A percentile compares a stretch with the other conserved stretches of the same genome.
phyloP scores from a whole-genome alignment of 768 basidiomycete genomes.

The Lactarius deliciosus region DNA sequence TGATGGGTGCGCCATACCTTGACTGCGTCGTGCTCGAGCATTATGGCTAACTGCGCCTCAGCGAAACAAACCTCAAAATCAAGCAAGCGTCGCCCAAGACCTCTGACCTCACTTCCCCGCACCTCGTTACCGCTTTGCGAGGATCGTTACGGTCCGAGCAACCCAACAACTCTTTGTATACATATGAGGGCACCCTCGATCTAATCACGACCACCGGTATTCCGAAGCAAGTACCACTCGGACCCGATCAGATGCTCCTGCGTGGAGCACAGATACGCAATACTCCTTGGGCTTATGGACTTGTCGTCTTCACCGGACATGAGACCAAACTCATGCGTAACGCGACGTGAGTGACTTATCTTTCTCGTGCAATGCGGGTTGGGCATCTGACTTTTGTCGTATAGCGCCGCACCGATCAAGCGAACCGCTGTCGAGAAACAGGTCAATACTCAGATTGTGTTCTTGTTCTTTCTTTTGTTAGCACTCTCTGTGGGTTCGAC shows the following conservation, averaged over 20 bases:
- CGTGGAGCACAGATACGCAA: conserved; percentile 95
- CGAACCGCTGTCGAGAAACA: conserved; percentile 93
- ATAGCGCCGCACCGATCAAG: conserved; percentile 93
- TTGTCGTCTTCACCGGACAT: conserved; percentile 94
- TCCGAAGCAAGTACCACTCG: conserved; percentile 82
- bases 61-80: conserved; percentile 98
- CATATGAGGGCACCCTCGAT: conserved; percentile 83
- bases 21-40: background rate
- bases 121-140: conserved; percentile 65
- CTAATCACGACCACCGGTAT: conserved; percentile 55
- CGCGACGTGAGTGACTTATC: conserved; percentile 70
- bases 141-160: conserved; percentile 93
- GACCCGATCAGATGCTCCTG: conserved; percentile 91
- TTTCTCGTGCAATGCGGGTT: conserved; percentile 1
- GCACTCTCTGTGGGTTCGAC: conserved; percentile 89
- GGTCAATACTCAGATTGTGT: conserved; percentile 95
- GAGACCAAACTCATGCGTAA: conserved; percentile 99
- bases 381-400: background rate
- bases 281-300: conserved; percentile 93
- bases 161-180: conserved; percentile 96
- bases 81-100: conserved; percentile 92
- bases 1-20: conserved; percentile 67
- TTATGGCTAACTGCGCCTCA: conserved; percentile 34
- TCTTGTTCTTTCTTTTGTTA: conserved; percentile 85
- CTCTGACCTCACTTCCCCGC: conserved; percentile 70